These are phyloP conservation scores for Myriosclerotinia curreyana DNA, from an alignment of 2,329 filamentous ascomycete genomes.

Conservation along the genomic window DNA sequence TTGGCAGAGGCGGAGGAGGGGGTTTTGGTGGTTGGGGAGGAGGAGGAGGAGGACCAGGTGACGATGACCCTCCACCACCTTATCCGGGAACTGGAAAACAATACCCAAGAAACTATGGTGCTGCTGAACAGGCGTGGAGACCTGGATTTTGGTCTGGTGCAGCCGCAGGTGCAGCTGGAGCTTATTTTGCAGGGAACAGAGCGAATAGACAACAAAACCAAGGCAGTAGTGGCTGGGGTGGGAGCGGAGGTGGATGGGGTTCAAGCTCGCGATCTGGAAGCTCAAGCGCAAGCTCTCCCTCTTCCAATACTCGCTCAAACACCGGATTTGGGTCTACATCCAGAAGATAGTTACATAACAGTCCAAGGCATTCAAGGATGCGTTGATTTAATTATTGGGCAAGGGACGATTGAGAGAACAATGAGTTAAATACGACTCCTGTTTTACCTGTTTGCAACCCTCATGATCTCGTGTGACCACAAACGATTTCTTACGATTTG, in stretches of 20 bases:
- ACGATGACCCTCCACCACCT: slow-evolving; percentile 38
- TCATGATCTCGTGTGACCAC: not conserved
- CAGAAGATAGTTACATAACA: slow-evolving; percentile 46
- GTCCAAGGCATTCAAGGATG: slow-evolving; percentile 6
- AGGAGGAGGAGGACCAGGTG: slow-evolving; percentile 28
- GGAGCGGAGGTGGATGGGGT: slow-evolving; percentile 25
- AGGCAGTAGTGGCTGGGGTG: slow-evolving; percentile 29
- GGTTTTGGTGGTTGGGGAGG: slow-evolving; percentile 45
- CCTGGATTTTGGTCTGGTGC: slow-evolving; percentile 70
- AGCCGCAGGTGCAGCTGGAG: slow-evolving; percentile 65
- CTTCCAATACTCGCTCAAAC: slow-evolving; percentile 53
- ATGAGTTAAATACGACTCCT: not conserved
- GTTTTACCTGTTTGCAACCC: not conserved
- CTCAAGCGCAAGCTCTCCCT: slow-evolving; percentile 39
- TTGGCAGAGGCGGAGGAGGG: slow-evolving; percentile 38
- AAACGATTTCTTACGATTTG: not conserved
- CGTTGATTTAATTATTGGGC: not conserved
- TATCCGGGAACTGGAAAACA: slow-evolving; percentile 33
- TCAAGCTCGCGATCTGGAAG: slow-evolving; percentile 23
- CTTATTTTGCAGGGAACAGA: slow-evolving; percentile 66
- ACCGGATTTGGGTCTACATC: slow-evolving; percentile 72
- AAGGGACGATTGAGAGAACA: no score
- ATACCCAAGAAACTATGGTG: slow-evolving; percentile 30
- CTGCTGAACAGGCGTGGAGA: slow-evolving; percentile 53
- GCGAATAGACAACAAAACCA: slow-evolving; percentile 44